Evolutionary conservation across 2,329 filamentous ascomycete species (phyloP).

Genomic region (Colletotrichum tropicale): DNA sequence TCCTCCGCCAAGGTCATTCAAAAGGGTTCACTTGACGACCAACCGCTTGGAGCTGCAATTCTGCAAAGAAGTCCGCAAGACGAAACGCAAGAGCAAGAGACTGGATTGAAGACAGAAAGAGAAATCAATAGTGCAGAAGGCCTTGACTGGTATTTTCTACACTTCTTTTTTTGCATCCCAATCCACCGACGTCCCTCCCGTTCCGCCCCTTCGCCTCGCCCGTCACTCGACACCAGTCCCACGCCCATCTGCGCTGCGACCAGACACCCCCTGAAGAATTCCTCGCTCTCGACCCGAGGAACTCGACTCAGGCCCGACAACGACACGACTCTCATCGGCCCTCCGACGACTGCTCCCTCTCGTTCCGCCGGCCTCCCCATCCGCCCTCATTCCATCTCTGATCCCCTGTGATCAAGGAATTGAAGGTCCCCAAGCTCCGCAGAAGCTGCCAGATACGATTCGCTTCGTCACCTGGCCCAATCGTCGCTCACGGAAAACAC

Average conservation of each 20-base stretch:
- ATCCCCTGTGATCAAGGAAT: constrained; percentile 23
- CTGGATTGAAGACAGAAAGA: constrained; percentile 22
- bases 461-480: constrained; percentile 1
- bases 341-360: constrained; percentile 41
- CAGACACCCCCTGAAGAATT: constrained; percentile 35
- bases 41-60: constrained; percentile 10
- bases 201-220: constrained; percentile 1
- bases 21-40: constrained; percentile 11
- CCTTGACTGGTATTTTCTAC: constrained; percentile 46
- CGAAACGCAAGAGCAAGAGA: constrained; percentile 19
- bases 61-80: background rate
- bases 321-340: constrained; percentile 27
- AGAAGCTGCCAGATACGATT: background rate
- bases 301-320: constrained; percentile 35
- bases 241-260: background rate
- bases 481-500: background rate
- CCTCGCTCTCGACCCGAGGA: constrained; percentile 47
- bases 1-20: constrained; percentile 8
- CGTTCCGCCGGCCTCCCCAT: constrained; percentile 24
- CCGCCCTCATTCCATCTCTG: constrained; percentile 17
- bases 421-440: constrained; percentile 8
- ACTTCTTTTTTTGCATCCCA: background rate
- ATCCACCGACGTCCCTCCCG: constrained; percentile 3
- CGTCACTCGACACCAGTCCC: constrained; percentile 15
- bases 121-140: constrained; percentile 32